A percentile compares a stretch with the other conserved stretches of the same genome.
phyloP scores from a whole-genome alignment of 352 stramenopile species.

The Phytophthora europaea region DNA sequence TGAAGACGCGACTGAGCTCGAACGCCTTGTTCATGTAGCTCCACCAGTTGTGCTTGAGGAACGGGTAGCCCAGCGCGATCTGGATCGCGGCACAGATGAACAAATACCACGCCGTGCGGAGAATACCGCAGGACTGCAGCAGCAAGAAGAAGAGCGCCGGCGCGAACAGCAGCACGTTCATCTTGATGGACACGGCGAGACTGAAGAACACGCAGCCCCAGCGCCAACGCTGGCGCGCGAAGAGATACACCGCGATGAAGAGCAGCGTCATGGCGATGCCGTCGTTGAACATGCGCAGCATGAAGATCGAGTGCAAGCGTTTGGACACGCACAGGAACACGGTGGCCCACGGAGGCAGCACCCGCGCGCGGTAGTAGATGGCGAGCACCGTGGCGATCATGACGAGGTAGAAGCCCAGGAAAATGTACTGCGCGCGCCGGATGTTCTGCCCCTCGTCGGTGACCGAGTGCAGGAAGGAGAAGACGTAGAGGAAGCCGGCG shows the following conservation, averaged over 20 bases:
- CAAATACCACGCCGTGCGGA: slow-evolving; percentile 88
- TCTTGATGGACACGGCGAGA: slow-evolving; percentile 98
- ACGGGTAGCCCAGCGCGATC: slow-evolving; percentile 94
- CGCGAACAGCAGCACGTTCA: slow-evolving; percentile 99
- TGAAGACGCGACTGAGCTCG: slow-evolving; percentile 98
- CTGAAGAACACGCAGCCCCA: slow-evolving; percentile 96
- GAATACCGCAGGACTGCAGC: slow-evolving; percentile 90
- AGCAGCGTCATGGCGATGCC: slow-evolving; percentile 96
- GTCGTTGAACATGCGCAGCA: slow-evolving; percentile 99
- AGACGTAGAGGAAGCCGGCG: slow-evolving; percentile 98
- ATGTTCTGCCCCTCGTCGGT: slow-evolving; percentile 91
- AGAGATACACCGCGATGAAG: slow-evolving; percentile 94
- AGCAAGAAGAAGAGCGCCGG: slow-evolving; percentile 97
- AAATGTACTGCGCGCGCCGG: slow-evolving; percentile 94
- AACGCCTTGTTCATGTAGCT: slow-evolving; percentile 98
- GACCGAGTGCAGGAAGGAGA: slow-evolving; percentile 93
- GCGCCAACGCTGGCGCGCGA: slow-evolving; percentile 85
- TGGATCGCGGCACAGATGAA: slow-evolving; percentile 93
- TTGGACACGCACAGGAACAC: slow-evolving; percentile 95
- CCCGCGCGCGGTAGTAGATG: slow-evolving; percentile 87
- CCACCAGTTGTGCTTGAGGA: slow-evolving; percentile 95
- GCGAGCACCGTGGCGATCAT: slow-evolving; percentile 90
- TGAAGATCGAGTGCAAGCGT: slow-evolving; percentile 98
- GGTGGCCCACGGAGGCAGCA: slow-evolving; percentile 89
- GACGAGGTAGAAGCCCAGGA: slow-evolving; percentile 96